Percentiles rank a stretch among this genome's conserved stretches.
Conservation (phyloP, 352 stramenopile genomes). For the Phytopythium oedochilum region DNA sequence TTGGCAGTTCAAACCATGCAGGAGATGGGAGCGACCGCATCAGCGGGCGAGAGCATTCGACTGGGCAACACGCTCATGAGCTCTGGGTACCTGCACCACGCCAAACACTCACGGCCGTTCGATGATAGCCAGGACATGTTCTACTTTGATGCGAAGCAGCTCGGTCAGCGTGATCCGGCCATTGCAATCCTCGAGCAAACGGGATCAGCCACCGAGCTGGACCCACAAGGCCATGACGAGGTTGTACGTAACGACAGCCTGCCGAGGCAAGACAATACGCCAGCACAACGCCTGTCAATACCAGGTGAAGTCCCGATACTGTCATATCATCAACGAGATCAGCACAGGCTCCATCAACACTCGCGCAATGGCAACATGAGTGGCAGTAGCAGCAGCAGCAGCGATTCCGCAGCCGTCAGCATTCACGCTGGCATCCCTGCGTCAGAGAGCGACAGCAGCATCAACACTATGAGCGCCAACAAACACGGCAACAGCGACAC, state of each 20-base stretch:
- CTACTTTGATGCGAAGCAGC: conserved; percentile 43
- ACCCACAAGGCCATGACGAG: not conserved
- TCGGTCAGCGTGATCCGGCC: conserved; percentile 7
- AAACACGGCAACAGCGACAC: conserved; percentile 9
- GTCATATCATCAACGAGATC: conserved; percentile 8
- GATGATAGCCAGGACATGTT: conserved; percentile 31
- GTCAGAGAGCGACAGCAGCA: conserved; percentile 12
- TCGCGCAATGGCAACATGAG: not conserved
- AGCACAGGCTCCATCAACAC: conserved; percentile 9
- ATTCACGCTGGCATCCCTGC: not conserved
- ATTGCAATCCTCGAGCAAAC: conserved; percentile 1
- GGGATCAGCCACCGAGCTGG: not conserved
- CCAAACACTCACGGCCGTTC: conserved; percentile 40
- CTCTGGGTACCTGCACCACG: conserved; percentile 43
- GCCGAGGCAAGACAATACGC: not conserved
- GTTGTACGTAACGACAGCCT: not conserved
- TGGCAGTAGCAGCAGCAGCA: conserved; percentile 12
- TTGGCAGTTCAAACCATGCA: conserved; percentile 28
- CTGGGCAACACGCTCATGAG: conserved; percentile 61
- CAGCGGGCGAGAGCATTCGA: conserved; percentile 30
- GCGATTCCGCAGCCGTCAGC: conserved; percentile 6
- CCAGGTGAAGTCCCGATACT: conserved; percentile 6
- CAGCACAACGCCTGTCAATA: not conserved
- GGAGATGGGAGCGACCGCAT: conserved; percentile 32
- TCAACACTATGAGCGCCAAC: not conserved